Evolutionary conservation across 148 eudicot species (phyloP).

Genomic region (Diospyros lotus): DNA sequence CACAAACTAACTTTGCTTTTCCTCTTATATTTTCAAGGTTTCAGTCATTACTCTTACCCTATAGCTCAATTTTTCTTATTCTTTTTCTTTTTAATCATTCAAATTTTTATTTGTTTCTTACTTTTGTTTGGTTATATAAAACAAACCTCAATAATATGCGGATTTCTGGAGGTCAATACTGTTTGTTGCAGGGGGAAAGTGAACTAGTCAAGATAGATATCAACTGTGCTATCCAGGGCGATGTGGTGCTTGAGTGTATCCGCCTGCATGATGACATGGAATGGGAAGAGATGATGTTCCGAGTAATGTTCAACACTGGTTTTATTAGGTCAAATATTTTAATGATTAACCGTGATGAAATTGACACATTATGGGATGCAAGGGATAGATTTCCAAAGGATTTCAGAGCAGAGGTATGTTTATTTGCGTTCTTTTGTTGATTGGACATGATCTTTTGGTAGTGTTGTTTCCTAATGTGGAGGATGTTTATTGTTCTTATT

Average conservation of each 20-base stretch:
- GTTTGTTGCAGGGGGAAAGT: conserved; percentile 65
- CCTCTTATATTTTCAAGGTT: background rate
- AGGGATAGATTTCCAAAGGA: conserved; percentile 73
- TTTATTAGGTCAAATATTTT: conserved; percentile 90
- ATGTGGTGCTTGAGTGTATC: conserved; percentile 81
- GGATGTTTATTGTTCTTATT: background rate
- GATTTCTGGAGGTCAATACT: background rate
- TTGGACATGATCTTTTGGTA: background rate
- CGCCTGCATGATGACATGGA: conserved; percentile 62
- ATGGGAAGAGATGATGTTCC: conserved; percentile 77
- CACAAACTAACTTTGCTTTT: background rate
- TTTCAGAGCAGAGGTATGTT: conserved; percentile 75
- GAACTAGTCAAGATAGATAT: conserved; percentile 83
- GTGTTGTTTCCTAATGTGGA: conserved; percentile 4
- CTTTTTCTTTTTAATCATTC: background rate
- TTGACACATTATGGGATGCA: conserved; percentile 73
- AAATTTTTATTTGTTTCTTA: background rate
- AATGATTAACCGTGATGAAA: conserved; percentile 72
- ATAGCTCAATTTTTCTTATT: background rate
- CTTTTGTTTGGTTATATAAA: background rate
- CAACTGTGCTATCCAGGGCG: conserved; percentile 87
- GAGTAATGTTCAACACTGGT: conserved; percentile 86
- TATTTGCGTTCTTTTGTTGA: background rate
- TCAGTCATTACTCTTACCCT: background rate
- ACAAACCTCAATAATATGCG: background rate